Percentiles rank a stretch among this genome's conserved stretches.
These are phyloP conservation scores for Zoysia pacifica DNA, from an alignment of 176 grass and related monocot species.

Conservation along the genomic window DNA sequence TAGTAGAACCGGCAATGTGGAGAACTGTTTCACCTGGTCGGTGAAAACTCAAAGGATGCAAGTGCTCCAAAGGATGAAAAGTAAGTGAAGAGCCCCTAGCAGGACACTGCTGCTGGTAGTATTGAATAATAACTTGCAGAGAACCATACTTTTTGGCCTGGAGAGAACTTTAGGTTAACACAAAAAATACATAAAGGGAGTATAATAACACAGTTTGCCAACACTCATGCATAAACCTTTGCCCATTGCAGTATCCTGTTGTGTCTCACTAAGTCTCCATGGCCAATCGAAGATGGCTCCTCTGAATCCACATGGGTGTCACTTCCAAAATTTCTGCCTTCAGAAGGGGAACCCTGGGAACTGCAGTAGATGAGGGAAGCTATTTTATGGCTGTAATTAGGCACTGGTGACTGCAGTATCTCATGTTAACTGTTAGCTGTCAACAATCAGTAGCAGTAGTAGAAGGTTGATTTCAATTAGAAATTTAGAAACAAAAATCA, in stretches of 20 bases:
- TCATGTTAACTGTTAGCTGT: not conserved
- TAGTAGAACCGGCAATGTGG: conserved; percentile 87
- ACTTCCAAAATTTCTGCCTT: conserved; percentile 63
- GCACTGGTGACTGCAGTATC: not conserved
- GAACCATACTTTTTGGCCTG: conserved; percentile 90
- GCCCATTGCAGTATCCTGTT: conserved; percentile 86
- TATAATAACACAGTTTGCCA: conserved; percentile 13
- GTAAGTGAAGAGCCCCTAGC: conserved; percentile 77
- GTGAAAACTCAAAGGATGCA: conserved; percentile 90
- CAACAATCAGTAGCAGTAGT: conserved; percentile 3
- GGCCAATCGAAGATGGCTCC: conserved; percentile 86
- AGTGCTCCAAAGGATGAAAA: conserved; percentile 95
- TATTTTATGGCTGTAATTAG: conserved; percentile 26
- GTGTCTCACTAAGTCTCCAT: conserved; percentile 69
- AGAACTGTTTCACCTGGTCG: conserved; percentile 91
- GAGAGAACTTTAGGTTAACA: conserved; percentile 37
- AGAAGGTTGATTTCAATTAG: conserved; percentile 12
- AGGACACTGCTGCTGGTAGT: conserved; percentile 79
- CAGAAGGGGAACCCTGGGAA: conserved; percentile 64
- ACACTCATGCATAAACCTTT: conserved; percentile 61
- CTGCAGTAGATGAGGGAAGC: conserved; percentile 44
- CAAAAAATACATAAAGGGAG: conserved; percentile 28
- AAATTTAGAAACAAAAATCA: not conserved
- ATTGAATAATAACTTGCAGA: conserved; percentile 84
- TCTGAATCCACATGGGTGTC: conserved; percentile 59